Percentiles rank a stretch among this genome's conserved stretches.
Evolutionary conservation across 2,329 filamentous ascomycete genomes (phyloP).

Genomic region (Aspergillus aculeatus): DNA sequence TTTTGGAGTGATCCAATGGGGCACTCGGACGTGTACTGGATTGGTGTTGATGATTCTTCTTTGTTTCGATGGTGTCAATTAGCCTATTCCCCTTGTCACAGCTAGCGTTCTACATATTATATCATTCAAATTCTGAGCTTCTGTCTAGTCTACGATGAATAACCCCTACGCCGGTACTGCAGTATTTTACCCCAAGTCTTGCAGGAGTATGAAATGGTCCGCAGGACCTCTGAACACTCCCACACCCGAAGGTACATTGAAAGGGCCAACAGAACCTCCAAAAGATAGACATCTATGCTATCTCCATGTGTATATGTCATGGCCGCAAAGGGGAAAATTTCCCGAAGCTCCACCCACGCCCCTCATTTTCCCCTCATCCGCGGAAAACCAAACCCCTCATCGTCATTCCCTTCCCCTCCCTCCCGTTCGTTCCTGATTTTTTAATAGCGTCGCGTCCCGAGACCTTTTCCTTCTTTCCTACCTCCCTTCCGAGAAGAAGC

Average conservation of each 20-base stretch:
- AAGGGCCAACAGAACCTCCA: no score
- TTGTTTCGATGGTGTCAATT: conserved; percentile 2
- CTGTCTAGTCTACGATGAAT: no score
- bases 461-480: conserved; percentile 6
- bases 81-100: neutral
- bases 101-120: neutral
- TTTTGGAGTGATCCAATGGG: conserved; percentile 51
- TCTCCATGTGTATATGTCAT: neutral
- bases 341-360: conserved; percentile 6
- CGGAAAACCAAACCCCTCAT: neutral
- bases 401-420: neutral
- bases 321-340: conserved; percentile 12
- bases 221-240: no score
- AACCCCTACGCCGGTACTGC: no score
- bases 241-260: no score
- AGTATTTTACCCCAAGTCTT: no score
- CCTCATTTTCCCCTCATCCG: conserved; percentile 6
- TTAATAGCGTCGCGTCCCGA: conserved; percentile 4
- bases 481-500: neutral
- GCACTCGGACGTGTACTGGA: no score
- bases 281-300: no score
- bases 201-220: no score
- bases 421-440: conserved; percentile 1
- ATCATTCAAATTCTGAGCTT: neutral
- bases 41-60: no score